These are phyloP conservation scores for Lepidopterella palustris DNA, from an alignment of 495 filamentous ascomycete genomes.

Conservation along the genomic window DNA sequence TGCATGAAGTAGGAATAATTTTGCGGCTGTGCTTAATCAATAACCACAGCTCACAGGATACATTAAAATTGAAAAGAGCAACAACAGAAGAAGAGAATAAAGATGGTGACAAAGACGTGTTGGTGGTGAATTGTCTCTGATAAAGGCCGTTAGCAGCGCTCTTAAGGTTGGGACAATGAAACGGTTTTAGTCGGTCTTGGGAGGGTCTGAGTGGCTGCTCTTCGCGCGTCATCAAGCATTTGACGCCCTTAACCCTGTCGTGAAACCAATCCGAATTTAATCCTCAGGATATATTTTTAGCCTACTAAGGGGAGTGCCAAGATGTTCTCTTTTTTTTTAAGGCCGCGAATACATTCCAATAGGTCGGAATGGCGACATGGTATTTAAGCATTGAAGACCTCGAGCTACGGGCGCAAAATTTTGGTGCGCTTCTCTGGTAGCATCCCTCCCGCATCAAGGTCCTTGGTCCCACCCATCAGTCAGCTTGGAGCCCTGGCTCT, in stretches of 20 bases:
- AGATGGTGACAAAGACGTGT: not conserved
- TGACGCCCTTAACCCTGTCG: not conserved
- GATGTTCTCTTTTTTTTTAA: too few relatives aligned
- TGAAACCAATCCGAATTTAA: not conserved
- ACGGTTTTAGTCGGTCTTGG: not conserved
- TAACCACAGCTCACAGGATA: not conserved
- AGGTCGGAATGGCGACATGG: not conserved
- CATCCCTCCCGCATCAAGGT: too few relatives aligned
- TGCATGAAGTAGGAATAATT: too few relatives aligned
- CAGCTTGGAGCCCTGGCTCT: too few relatives aligned
- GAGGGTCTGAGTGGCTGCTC: not conserved
- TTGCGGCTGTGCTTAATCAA: slow-evolving; percentile 6
- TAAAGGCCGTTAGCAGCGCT: too few relatives aligned
- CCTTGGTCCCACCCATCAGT: too few relatives aligned
- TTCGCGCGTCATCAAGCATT: slow-evolving; percentile 1
- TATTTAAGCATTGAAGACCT: not conserved
- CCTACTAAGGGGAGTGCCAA: not conserved
- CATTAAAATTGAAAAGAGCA: not conserved
- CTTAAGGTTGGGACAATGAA: slow-evolving; percentile 4
- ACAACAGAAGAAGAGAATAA: not conserved
- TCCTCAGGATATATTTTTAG: not conserved
- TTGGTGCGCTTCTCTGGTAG: not conserved
- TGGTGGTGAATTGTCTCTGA: not conserved
- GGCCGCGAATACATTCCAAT: not conserved
- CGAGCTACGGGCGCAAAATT: not conserved